These are phyloP conservation scores for Aeminium ludgeri DNA, from an alignment of 495 filamentous ascomycete genomes.

Conservation along the genomic window DNA sequence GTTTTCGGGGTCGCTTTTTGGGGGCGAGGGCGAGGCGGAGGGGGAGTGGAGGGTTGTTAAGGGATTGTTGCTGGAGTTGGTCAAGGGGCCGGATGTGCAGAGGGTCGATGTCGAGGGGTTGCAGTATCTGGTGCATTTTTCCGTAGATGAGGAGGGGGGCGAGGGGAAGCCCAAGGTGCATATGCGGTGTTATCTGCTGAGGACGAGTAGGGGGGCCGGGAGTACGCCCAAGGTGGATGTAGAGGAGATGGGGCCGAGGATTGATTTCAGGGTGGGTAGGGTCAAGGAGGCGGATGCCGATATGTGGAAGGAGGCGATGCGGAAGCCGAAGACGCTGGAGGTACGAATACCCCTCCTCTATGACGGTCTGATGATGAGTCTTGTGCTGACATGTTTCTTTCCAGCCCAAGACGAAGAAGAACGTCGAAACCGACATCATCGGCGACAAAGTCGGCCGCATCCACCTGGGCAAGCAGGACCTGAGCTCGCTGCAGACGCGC, in stretches of 20 bases:
- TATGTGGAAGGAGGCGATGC: slow-evolving; percentile 77
- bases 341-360: slow-evolving; percentile 27
- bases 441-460: slow-evolving; percentile 93
- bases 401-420: slow-evolving; percentile 68
- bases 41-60: slow-evolving; percentile 68
- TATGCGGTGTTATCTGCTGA: slow-evolving; percentile 67
- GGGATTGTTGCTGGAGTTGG: slow-evolving; percentile 77
- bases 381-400: not conserved
- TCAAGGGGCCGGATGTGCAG: slow-evolving; percentile 55
- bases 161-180: slow-evolving; percentile 53
- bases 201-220: slow-evolving; percentile 60
- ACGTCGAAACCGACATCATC: slow-evolving; percentile 73
- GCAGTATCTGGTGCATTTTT: slow-evolving; percentile 69
- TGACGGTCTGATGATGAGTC: too few relatives aligned
- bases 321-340: slow-evolving; percentile 56
- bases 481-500: slow-evolving; percentile 72
- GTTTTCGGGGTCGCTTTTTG: slow-evolving; percentile 70
- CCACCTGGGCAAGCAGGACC: slow-evolving; percentile 81
- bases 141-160: slow-evolving; percentile 52
- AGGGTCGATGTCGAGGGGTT: slow-evolving; percentile 87
- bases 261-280: slow-evolving; percentile 81
- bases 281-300: slow-evolving; percentile 57
- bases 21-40: slow-evolving; percentile 56
- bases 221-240: slow-evolving; percentile 81
- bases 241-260: slow-evolving; percentile 87